These are phyloP conservation scores for Pholiota microspora DNA, from an alignment of 768 basidiomycete species.

Conservation along the genomic window DNA sequence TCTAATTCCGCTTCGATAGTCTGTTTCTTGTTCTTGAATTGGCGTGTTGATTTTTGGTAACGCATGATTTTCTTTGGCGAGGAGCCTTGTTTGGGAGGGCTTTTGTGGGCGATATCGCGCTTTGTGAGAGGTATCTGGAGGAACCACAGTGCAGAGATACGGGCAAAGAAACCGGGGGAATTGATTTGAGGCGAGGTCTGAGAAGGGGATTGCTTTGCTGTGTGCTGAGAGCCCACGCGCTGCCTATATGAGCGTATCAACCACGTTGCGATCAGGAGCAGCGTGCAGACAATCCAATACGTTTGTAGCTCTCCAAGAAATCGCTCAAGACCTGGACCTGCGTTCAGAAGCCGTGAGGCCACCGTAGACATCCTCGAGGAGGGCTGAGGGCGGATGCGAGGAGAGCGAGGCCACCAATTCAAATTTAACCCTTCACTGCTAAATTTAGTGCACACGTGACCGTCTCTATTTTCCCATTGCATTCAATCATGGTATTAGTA, in stretches of 20 bases:
- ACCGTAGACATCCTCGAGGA: neutral
- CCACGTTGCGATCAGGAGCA: constrained; percentile 26
- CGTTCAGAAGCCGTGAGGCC: neutral
- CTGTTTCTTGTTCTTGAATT: constrained; percentile 13
- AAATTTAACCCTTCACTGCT: neutral
- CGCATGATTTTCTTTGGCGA: constrained; percentile 16
- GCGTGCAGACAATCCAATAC: constrained; percentile 15
- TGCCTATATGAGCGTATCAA: constrained; percentile 26
- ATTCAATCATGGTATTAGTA: neutral
- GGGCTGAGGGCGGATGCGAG: neutral
- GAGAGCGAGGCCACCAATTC: neutral
- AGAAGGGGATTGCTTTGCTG: constrained; percentile 2
- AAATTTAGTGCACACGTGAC: constrained; percentile 1
- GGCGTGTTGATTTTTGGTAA: constrained; percentile 14
- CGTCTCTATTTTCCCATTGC: constrained; percentile 3
- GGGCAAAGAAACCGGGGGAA: neutral
- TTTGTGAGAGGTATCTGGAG: neutral
- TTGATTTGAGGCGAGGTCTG: constrained; percentile 5
- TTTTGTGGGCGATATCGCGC: neutral
- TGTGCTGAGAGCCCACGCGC: constrained; percentile 14
- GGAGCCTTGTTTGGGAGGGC: neutral
- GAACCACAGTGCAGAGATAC: neutral
- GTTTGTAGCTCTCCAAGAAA: neutral
- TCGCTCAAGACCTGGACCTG: neutral
- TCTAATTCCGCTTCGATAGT: neutral